Evolutionary conservation across 208 protist genomes (phyloP), one percentile per base, ranked within the genome.

Genomic region (Strigomonas galati): DNA sequence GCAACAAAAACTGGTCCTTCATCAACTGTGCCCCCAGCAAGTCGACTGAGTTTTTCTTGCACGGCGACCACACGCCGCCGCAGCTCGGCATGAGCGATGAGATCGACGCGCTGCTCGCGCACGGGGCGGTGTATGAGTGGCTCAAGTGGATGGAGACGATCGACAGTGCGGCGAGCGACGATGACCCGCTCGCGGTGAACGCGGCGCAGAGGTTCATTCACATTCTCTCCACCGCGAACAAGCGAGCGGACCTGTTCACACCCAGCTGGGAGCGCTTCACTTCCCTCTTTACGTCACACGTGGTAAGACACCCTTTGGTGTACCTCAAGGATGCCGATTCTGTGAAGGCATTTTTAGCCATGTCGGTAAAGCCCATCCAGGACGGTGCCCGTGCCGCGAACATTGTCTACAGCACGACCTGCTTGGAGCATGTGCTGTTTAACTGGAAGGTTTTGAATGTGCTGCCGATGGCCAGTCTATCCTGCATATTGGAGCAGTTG

Each of bases 81-180:
- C 69, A 57, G 17, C 65, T 67, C 53, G 67, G 66, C 0, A 71
- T 61, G 52, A 71, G 70, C 9, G 67, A 70, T 49, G 71, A 52
- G 40, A 62, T 72, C 12, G 62, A 73, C 62, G 69, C 80, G 31
- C 67, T 89, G 17, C 61, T 91, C 35, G 70, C 72, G 23, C 79
- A 81, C 52, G 82, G 82, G n/a, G 85, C 76, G 21, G 61, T 78
- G 35, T 55, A 59, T 24, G 69, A 89, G 72, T 87, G 79, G 85
- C 46, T 76, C 53, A 66, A 62, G 21, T 91, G 85, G 85, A 73
- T 88, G 17, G 27, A 12, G 21, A 49, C 55, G 4, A 37, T 55
- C 19, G 69, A 49, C 23, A 30, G 14, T 15, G 72, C 14, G 52
- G 44, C 21, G 35, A 40, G n/a, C 15, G 14, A 24, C 24, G 56